Base-by-base conservation (phyloP, 1,139 yeast species). In the Casaregolazyma suthepensis region DNA sequence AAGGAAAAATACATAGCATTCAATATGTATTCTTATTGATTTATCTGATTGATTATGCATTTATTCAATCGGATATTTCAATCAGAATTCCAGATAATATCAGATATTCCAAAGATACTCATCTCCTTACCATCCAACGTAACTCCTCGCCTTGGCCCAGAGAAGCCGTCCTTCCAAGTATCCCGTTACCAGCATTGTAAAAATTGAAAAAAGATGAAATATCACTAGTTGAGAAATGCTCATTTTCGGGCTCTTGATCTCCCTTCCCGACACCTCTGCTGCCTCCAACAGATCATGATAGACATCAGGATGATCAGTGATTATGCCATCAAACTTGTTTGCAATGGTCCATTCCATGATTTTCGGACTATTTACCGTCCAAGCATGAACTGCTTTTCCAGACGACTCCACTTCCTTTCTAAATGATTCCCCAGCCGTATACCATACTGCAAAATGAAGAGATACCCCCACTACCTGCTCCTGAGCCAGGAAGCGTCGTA, bases 341-440 rank as follows among this genome's bases (percentile, higher is more conserved):
- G 70, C 69, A 45, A 71, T 74, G 15, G 74, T 70, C 71, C 77
- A 74, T 50, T 72, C 65, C 74, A 78, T 72, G 44, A 71, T 70
- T 29, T 64, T 62, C 10, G 66, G 66, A 20, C 69, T 63, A 66
- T 91, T 91, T 45, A 89, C 76, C 0, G 97, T 91, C 98, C 97
- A 91, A 20, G 87, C 71, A 69, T 82, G 87, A n/a, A 88, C 71
- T 49, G 77, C 75, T 53, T 85, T 67, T 52, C 77, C 72, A 48
- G 79, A 73, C 3, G 70, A 55, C 18, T 74, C 61, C 18, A 76
- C 68, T 2, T 73, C 71, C 45, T 79, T 81, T 35, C 17, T 35
- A 13, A 73, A 74, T 1, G 64, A 57, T 1, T 77, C 69, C 62
- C 77, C 72, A 9, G 6, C 17, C 13, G 17, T 3, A 35, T 35